Evolutionary conservation across 2,329 filamentous ascomycete genomes (phyloP).

Genomic region (Sporothrix pseudoabietina): DNA sequence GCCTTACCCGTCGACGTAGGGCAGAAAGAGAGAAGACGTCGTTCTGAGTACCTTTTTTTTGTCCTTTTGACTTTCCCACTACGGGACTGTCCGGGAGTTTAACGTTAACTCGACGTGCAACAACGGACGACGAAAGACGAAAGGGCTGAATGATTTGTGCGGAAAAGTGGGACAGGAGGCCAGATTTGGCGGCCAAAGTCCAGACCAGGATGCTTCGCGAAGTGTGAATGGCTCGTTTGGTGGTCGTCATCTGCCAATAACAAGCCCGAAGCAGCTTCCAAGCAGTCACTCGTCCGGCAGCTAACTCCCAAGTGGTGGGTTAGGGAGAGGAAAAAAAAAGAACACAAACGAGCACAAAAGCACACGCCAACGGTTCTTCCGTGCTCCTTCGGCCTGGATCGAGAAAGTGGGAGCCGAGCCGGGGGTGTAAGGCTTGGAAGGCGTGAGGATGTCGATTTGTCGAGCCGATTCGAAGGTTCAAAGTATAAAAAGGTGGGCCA

Average conservation of each 20-base stretch:
- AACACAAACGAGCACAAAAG: constrained; percentile 20
- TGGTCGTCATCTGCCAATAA: constrained; percentile 38
- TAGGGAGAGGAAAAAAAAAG: not conserved
- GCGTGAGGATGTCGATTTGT: not conserved
- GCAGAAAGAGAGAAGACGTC: not conserved
- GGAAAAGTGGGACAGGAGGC: constrained; percentile 38
- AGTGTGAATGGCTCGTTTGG: constrained; percentile 34
- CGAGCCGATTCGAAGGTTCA: constrained; percentile 5
- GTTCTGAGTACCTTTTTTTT: not conserved
- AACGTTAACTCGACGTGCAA: constrained; percentile 23
- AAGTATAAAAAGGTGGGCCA: constrained; percentile 14
- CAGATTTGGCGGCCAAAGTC: constrained; percentile 37
- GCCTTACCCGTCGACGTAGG: not conserved
- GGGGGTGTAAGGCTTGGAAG: not conserved
- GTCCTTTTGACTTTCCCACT: constrained; percentile 23
- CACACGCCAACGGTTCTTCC: constrained; percentile 37
- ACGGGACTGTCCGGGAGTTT: constrained; percentile 31
- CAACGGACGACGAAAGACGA: not conserved
- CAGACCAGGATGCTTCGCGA: constrained; percentile 29
- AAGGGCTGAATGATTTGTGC: not conserved
- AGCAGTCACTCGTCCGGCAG: constrained; percentile 36
- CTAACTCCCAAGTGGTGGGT: constrained; percentile 14
- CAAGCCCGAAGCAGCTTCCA: constrained; percentile 33
- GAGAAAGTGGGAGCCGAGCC: constrained; percentile 39
- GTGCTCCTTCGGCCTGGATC: not conserved